These are phyloP conservation scores for Calonectria multiphialidica DNA, from an alignment of 2,329 filamentous ascomycete species.

Conservation along the genomic window DNA sequence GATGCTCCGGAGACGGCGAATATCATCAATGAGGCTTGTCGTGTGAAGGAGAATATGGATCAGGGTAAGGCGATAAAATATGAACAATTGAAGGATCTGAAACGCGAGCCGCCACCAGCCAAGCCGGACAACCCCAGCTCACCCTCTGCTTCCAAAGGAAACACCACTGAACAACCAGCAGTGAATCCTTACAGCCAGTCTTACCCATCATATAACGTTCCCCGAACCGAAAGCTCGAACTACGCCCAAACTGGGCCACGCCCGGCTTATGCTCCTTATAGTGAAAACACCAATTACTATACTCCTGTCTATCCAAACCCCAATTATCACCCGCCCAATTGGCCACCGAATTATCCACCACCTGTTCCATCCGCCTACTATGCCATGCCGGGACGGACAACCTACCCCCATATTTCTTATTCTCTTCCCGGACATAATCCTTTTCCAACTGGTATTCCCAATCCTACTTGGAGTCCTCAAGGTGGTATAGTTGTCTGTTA, in stretches of 20 bases:
- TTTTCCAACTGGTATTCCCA: neutral
- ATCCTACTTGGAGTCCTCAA: neutral
- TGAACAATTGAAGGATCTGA: neutral
- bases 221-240: neutral
- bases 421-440: neutral
- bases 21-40: neutral
- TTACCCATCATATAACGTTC: no score
- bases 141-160: neutral
- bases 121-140: neutral
- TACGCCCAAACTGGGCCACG: neutral
- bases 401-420: neutral
- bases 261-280: no score
- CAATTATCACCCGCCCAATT: neutral
- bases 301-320: neutral
- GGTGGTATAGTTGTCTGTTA: neutral
- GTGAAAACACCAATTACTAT: neutral
- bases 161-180: no score
- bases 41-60: neutral
- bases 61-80: neutral
- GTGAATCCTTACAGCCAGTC: no score
- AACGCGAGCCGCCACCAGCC: no score
- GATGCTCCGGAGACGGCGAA: neutral
- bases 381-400: neutral
- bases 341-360: neutral
- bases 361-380: neutral